These are phyloP conservation scores for Colletotrichum sojae DNA, from an alignment of 2,329 filamentous ascomycete genomes.

Conservation along the genomic window DNA sequence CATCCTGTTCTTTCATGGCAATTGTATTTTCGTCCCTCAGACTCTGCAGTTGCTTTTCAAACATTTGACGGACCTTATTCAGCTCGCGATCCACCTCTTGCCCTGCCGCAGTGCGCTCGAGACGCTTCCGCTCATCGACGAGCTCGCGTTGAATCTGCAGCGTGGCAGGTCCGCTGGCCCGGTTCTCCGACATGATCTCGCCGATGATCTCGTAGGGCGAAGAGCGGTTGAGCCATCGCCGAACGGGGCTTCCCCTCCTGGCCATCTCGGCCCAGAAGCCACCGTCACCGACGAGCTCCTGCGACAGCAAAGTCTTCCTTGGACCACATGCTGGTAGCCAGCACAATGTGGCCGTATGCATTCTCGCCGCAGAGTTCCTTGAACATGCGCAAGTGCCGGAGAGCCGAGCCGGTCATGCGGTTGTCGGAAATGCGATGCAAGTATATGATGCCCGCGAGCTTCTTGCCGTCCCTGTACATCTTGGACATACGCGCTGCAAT, in stretches of 20 bases:
- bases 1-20: background rate
- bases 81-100: slow-evolving; percentile 8
- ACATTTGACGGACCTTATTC: background rate
- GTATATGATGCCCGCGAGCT: slow-evolving; percentile 56
- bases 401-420: slow-evolving; percentile 51
- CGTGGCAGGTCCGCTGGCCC: background rate
- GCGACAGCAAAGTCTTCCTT: background rate
- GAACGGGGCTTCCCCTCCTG: slow-evolving; percentile 4
- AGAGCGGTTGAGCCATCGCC: background rate
- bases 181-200: background rate
- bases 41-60: slow-evolving; percentile 1
- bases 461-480: slow-evolving; percentile 45
- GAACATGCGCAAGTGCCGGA: slow-evolving; percentile 55
- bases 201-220: background rate
- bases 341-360: slow-evolving; percentile 50
- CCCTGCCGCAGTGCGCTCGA: background rate
- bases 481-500: slow-evolving; percentile 52
- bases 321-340: slow-evolving; percentile 55
- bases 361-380: slow-evolving; percentile 53
- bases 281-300: background rate
- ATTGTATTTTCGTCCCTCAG: background rate
- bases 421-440: slow-evolving; percentile 54
- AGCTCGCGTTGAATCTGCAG: slow-evolving; percentile 8
- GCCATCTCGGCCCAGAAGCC: slow-evolving; percentile 12
- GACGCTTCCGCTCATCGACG: slow-evolving; percentile 3